Conservation (phyloP, 2,329 filamentous ascomycete genomes). For the Bisporella sp. region DNA sequence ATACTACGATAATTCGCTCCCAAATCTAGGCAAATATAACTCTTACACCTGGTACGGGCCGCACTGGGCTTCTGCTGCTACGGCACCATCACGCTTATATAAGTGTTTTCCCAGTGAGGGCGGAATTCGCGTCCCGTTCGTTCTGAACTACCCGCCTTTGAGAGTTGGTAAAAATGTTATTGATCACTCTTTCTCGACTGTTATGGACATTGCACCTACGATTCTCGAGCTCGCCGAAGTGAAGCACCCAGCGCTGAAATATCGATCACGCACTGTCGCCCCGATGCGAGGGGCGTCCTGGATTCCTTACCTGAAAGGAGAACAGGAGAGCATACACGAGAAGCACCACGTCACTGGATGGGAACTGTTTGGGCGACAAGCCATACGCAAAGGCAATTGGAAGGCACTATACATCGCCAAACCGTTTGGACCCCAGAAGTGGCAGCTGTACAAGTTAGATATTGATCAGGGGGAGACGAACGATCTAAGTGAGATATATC, state of each 20-base stretch:
- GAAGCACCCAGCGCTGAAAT: constrained; percentile 24
- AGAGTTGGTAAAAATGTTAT: neutral
- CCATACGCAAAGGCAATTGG: constrained; percentile 48
- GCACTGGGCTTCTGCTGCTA: constrained; percentile 47
- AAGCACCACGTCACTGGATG: constrained; percentile 47
- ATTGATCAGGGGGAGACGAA: constrained; percentile 44
- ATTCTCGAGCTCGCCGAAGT: constrained; percentile 29
- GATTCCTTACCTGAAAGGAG: constrained; percentile 33
- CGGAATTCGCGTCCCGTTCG: constrained; percentile 31
- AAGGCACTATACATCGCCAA: constrained; percentile 52
- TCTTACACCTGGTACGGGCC: constrained; percentile 56
- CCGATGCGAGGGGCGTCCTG: constrained; percentile 32
- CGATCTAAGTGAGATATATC: constrained; percentile 34
- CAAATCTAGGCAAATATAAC: constrained; percentile 49
- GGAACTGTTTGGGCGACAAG: constrained; percentile 45
- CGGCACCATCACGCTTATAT: constrained; percentile 38
- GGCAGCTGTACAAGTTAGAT: constrained; percentile 49
- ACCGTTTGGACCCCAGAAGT: constrained; percentile 46
- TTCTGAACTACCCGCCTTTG: constrained; percentile 26
- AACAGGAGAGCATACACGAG: constrained; percentile 36
- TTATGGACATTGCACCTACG: constrained; percentile 33
- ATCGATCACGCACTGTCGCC: constrained; percentile 24
- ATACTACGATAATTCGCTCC: constrained; percentile 50
- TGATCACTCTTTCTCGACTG: constrained; percentile 24
- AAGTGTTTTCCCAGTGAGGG: constrained; percentile 30